Base-by-base conservation (phyloP, 2,329 filamentous ascomycete species). In the Sclerotinia spermophila region DNA sequence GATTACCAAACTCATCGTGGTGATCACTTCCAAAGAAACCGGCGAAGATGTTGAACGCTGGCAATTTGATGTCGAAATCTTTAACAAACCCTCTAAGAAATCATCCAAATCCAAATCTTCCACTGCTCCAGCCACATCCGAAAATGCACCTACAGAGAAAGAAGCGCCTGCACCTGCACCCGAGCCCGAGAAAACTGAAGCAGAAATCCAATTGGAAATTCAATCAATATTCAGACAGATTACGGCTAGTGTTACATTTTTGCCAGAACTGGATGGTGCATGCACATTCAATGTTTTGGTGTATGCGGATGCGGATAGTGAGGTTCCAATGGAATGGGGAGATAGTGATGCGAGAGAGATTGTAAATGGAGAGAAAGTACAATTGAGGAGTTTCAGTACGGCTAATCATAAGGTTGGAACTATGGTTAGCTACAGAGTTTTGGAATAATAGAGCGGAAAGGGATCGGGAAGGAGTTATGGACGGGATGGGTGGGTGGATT, bases 221-320 rank as follows among this genome's bases (percentile, higher is more conserved):
- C 94, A 97, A 77, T 93, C 94, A 64, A 92, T 99, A 73, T 99
- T 99, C 85, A 90, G 96, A 62, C 96, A 99, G 80, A 98, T 99
- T 81, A 99, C 96, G 1, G 96, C 96, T 1, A 97, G 93, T 0
- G 96, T 99, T 69, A 98, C 96, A 0, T 99, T 99, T 80, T 84
- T 99, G 19, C 96, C 96, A 0, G 94, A 98, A 83, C 87, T 99
- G 8, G 90, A 93, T 73, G 94, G 94, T 55, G 92, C 97, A 81
- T 99, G 95, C 85, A 98, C 96, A 17, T 99, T 99, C 85, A 99
- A 99, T 79, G 95, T 99, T 62, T 87, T 99, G 55, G 96, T 99
- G 5, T 99, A 99, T 80, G 96, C 96, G 67, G 95, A 99, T 80
- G 94, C 94, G 27, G 94, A 98, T 81, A 96, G 92, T 71, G 95